Conservation (phyloP, 495 filamentous ascomycete genomes). For the Penicillium macrosclerotiorum region DNA sequence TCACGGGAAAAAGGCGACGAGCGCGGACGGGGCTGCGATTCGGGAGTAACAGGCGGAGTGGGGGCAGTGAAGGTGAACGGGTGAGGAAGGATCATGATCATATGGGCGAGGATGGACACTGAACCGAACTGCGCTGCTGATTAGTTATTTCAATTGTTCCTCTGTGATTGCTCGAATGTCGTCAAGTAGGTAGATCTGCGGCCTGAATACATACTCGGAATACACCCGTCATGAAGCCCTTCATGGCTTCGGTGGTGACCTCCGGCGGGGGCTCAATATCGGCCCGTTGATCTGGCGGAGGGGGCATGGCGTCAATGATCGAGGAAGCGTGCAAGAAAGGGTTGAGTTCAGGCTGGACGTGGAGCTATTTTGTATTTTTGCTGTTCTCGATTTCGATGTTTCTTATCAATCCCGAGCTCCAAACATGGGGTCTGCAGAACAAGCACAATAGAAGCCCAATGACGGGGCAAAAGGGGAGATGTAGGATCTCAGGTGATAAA, state of each 20-base stretch:
- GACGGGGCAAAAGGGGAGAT: too few relatives aligned
- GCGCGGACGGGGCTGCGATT: conserved; percentile 19
- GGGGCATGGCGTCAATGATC: too few relatives aligned
- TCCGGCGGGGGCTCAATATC: conserved; percentile 43
- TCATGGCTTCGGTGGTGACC: conserved; percentile 38
- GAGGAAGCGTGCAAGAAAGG: too few relatives aligned
- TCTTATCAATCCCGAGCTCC: too few relatives aligned
- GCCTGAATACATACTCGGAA: conserved; percentile 38
- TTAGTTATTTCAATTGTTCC: too few relatives aligned
- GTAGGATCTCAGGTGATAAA: too few relatives aligned
- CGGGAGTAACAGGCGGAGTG: conserved; percentile 17
- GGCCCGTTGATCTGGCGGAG: conserved; percentile 35
- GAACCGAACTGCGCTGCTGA: conserved; percentile 44
- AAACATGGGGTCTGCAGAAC: too few relatives aligned
- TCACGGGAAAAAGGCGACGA: conserved; percentile 37
- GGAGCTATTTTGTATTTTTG: too few relatives aligned
- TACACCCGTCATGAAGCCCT: conserved; percentile 45
- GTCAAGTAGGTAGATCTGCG: neutral
- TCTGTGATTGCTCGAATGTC: too few relatives aligned
- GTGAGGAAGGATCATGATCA: conserved; percentile 47
- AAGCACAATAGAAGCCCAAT: too few relatives aligned
- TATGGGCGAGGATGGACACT: conserved; percentile 47
- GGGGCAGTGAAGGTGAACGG: conserved; percentile 41
- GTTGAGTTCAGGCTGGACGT: too few relatives aligned
- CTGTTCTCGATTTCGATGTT: too few relatives aligned